Base-by-base conservation (phyloP, 306 rosid species). In the Casuarina equisetifolia region DNA sequence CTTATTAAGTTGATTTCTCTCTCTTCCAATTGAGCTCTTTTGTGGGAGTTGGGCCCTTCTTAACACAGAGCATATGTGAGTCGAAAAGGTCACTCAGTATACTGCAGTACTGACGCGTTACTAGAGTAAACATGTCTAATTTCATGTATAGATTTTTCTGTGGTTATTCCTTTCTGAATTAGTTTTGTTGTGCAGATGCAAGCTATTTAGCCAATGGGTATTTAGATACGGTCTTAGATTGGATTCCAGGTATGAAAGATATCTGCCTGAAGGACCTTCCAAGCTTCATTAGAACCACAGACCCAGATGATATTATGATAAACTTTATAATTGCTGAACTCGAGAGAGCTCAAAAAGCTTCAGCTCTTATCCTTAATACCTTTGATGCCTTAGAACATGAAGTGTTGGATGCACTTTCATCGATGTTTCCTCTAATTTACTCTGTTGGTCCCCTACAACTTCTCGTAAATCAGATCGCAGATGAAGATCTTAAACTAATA, bases 221-320 rank as follows among this genome's bases (percentile, higher is more conserved):
- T 80, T 75, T 92, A 57, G 87, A 90, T 6, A 89, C 84, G 0
- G 54, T 43, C 1, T 25, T 93, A 2, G 89, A 91, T 43, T 91
- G 96, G 94, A 79, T 93, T 0, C 89, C 91, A 0, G 93, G 94
- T 9, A 89, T 92, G 69, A 88, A 81, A 73, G 85, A 64, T 3
- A 79, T 93, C 9, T 80, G 92, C 6, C 3, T 89, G 3, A 88
- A 32, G 53, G 96, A 91, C 49, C 10, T 91, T 4, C 96, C 96
- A 0, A 81, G 50, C 66, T 91, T 93, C 83, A 3, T 91, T 0
- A 82, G 91, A 79, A 90, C 97, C 50, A 87, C 89, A 0, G 68
- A 92, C 9, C 86, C 85, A 9, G 7, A 89, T 8, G 96, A 89
- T 5, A 3, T 46, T 4, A 81, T 89, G 96, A 0, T 86, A 2